A percentile compares a stretch with the other conserved stretches of the same genome.
Evolutionary conservation across 1,139 yeast species (phyloP).

Genomic region (Wickerhamomyces sp.): DNA sequence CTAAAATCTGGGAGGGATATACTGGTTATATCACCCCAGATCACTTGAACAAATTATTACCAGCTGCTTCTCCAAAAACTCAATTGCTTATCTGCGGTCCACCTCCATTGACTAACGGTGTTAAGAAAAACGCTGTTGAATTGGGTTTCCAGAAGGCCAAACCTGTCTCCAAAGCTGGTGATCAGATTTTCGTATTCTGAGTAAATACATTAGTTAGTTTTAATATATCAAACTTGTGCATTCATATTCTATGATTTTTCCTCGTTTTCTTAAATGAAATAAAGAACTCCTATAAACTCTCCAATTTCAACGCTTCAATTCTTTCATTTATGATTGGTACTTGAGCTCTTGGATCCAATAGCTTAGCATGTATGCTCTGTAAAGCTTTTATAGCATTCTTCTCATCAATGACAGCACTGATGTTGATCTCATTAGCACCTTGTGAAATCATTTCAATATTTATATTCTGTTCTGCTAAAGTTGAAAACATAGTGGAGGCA

Average conservation of each 20-base stretch:
- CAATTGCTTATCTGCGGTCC: slow-evolving; percentile 93
- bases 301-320: slow-evolving; percentile 29
- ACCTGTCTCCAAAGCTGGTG: slow-evolving; percentile 88
- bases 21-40: slow-evolving; percentile 82
- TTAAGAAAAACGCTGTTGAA: slow-evolving; percentile 80
- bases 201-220: background rate
- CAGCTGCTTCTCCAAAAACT: slow-evolving; percentile 54
- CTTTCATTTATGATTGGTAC: slow-evolving; percentile 25
- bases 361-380: slow-evolving; percentile 74
- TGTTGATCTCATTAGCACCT: slow-evolving; percentile 97
- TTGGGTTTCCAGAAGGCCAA: slow-evolving; percentile 85
- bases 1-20: slow-evolving; percentile 74
- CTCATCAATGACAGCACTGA: slow-evolving; percentile 89
- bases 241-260: background rate
- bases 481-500: slow-evolving; percentile 96
- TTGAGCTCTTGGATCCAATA: slow-evolving; percentile 42
- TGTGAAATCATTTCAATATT: slow-evolving; percentile 97
- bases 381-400: slow-evolving; percentile 81
- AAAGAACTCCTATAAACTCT: slow-evolving; percentile 2
- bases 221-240: background rate
- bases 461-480: slow-evolving; percentile 85
- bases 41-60: slow-evolving; percentile 60
- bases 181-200: slow-evolving; percentile 85
- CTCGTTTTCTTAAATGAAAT: no score
- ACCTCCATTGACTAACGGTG: slow-evolving; percentile 77